Base-by-base conservation (phyloP, 768 basidiomycete species). In the Solioccasus polychromus region DNA sequence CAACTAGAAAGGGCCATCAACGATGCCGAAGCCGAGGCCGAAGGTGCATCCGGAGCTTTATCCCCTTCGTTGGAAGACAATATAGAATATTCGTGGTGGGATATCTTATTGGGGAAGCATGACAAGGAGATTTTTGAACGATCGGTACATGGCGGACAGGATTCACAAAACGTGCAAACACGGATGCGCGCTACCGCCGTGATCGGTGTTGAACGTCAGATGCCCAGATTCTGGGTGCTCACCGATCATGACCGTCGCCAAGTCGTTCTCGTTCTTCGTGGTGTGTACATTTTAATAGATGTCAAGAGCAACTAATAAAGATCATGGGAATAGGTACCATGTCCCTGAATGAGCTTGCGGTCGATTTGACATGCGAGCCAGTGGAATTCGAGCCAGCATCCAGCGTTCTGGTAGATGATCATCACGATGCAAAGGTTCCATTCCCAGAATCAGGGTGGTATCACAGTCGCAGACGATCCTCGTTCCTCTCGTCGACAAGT, bases 181-280 rank as follows among this genome's bases (percentile, higher is more conserved):
- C 74, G 71, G 44, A 69, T 78, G 68, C 74, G 74, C 45, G 69
- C 78, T 8, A 80, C 78, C 5, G 83, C 83, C 8, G 78, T 82
- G 26, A 73, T 85, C 19, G 84, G 86, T 12, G 69, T 75, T 37
- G 82, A 84, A 52, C 76, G 79, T 49, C 72, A 82, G 50, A 85
- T 89, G 82, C 89, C 90, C 3, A 74, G 87, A 28, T 92, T 85
- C 61, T 92, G 90, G 88, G 83, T 91, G 4, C 71, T 92, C 17
- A 90, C 87, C 1, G 90, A 92, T 60, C 85, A 92, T 57, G 74
- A 74, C 35, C 74, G 89, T 30, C 69, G 68, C 5, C 84, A 91
- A 60, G 76, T 92, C 38, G 85, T 91, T 9, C 76, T 92, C 20
- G 85, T 91, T 14, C 69, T 88, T 36, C 71, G 85, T 68, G 83